These are phyloP conservation scores for Omphalotus olearius DNA, from an alignment of 1,284 basidiomycete genomes.

Conservation along the genomic window DNA sequence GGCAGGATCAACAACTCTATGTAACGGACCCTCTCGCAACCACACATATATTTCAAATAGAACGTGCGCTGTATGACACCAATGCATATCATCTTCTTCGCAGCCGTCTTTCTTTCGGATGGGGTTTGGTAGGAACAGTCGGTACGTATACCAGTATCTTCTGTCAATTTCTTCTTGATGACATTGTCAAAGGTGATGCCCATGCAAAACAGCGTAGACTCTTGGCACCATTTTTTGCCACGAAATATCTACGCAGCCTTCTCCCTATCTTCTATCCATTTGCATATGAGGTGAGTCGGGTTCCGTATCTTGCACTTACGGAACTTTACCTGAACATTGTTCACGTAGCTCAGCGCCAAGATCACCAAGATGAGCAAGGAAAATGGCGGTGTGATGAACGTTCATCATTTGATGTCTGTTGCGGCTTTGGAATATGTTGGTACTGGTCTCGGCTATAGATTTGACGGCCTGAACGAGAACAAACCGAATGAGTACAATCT, in stretches of 20 bases:
- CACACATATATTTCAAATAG: neutral
- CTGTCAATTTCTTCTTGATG: too few species aligned
- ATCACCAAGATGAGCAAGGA: neutral
- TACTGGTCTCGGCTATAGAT: neutral
- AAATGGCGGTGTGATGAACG: slow-evolving; percentile 1
- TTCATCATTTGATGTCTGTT: slow-evolving; percentile 1
- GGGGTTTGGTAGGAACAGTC: neutral
- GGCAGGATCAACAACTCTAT: slow-evolving; percentile 4
- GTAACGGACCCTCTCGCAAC: neutral
- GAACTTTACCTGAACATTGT: too few species aligned
- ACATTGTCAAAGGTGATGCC: neutral
- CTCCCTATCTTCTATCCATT: slow-evolving; percentile 2
- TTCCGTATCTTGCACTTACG: too few species aligned
- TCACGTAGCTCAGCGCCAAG: neutral
- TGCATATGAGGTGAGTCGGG: neutral
- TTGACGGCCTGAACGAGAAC: neutral
- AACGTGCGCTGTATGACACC: neutral
- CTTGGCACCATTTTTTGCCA: neutral
- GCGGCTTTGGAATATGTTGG: slow-evolving; percentile 1
- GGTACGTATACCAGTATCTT: neutral
- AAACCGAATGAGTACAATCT: too few species aligned
- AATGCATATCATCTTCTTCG: neutral
- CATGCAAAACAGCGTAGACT: neutral
- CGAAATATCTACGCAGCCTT: neutral
- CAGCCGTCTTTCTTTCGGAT: neutral